Evolutionary conservation across 495 filamentous ascomycete species (phyloP).

Genomic region (Aspergillus conjunctus): DNA sequence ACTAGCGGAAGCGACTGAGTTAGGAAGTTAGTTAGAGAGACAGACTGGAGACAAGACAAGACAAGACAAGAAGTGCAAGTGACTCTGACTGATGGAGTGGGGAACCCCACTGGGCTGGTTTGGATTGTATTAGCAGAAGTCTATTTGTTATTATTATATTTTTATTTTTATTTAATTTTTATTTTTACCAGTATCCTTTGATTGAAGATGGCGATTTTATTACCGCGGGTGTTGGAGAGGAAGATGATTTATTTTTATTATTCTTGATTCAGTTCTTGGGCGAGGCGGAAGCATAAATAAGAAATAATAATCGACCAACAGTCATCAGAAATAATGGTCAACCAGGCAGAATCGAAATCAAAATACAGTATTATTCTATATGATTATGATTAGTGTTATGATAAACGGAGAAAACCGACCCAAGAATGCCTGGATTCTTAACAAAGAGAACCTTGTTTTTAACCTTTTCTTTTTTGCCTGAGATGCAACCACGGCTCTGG

Average conservation of each 20-base stretch:
- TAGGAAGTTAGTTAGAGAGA: slow-evolving; percentile 19
- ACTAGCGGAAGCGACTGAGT: slow-evolving; percentile 17
- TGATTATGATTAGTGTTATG: slow-evolving; percentile 1
- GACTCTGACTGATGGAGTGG: slow-evolving; percentile 12
- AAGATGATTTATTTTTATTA: slow-evolving; percentile 2
- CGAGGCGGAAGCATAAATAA: slow-evolving; percentile 3
- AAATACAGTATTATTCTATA: neutral
- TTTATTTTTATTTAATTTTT: neutral
- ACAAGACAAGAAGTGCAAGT: slow-evolving; percentile 6
- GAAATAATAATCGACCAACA: too few species aligned
- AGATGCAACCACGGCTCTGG: slow-evolving; percentile 23
- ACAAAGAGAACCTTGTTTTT: slow-evolving; percentile 27
- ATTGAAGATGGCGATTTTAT: slow-evolving; percentile 7
- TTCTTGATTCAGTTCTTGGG: neutral
- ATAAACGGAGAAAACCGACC: slow-evolving; percentile 3
- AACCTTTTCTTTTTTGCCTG: slow-evolving; percentile 25
- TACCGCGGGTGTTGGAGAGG: neutral
- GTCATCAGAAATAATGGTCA: too few species aligned
- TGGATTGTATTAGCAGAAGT: slow-evolving; percentile 14
- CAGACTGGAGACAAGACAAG: slow-evolving; percentile 11
- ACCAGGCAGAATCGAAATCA: neutral
- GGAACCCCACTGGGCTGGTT: slow-evolving; percentile 17
- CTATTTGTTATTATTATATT: slow-evolving; percentile 5
- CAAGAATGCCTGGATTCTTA: slow-evolving; percentile 17
- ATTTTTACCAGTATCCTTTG: too few species aligned